These are phyloP conservation scores for Multifurca ochricompacta DNA, from an alignment of 768 basidiomycete genomes.

Conservation along the genomic window DNA sequence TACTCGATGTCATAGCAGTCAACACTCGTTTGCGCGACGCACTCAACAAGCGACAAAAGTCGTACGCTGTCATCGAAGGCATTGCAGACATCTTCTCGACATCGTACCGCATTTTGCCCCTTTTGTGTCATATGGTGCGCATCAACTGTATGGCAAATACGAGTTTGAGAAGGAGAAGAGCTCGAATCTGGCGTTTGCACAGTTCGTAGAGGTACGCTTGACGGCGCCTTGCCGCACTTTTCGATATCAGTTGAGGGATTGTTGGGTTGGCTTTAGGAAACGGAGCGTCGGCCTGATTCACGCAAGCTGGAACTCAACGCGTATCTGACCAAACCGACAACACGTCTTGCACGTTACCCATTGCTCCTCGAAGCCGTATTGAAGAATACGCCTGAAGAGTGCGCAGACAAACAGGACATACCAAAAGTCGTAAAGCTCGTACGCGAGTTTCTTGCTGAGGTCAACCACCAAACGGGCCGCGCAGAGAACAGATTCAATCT, in stretches of 20 bases:
- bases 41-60: constrained; percentile 91
- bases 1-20: constrained; percentile 86
- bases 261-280: constrained; percentile 43
- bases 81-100: constrained; percentile 91
- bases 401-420: constrained; percentile 71
- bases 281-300: constrained; percentile 90
- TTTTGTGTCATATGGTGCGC: constrained; percentile 92
- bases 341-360: constrained; percentile 94
- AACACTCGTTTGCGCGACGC: constrained; percentile 90
- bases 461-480: constrained; percentile 91
- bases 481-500: constrained; percentile 96
- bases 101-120: constrained; percentile 81
- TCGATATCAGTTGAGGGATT: neutral
- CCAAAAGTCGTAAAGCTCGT: constrained; percentile 71
- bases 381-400: constrained; percentile 88
- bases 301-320: constrained; percentile 96
- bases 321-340: constrained; percentile 96
- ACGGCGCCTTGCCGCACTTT: neutral
- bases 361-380: constrained; percentile 84
- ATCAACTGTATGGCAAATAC: constrained; percentile 96
- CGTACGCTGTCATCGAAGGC: constrained; percentile 84
- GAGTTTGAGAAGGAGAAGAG: constrained; percentile 99
- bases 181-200: constrained; percentile 84
- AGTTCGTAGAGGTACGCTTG: constrained; percentile 83
- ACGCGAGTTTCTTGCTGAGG: constrained; percentile 75